Evolutionary conservation across 2,329 filamentous ascomycete genomes (phyloP).

Genomic region (Nigrograna mackinnonii): DNA sequence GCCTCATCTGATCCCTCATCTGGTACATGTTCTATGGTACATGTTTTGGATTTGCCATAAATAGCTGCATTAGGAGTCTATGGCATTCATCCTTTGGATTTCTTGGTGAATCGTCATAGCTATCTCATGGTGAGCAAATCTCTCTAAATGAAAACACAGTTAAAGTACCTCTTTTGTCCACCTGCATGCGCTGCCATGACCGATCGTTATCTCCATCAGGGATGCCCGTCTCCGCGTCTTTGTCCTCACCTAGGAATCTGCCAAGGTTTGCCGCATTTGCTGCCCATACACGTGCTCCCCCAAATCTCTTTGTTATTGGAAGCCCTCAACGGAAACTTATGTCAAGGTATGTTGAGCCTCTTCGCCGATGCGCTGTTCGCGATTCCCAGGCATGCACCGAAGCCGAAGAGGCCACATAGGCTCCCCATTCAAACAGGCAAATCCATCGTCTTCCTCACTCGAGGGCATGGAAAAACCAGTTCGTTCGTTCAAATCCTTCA

Average conservation of each 20-base stretch:
- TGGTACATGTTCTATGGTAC: too few relatives aligned
- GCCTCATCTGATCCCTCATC: too few relatives aligned
- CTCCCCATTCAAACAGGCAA: conserved; percentile 23
- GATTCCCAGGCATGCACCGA: conserved; percentile 25
- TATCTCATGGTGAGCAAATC: too few relatives aligned
- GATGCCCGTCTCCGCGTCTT: conserved; percentile 18
- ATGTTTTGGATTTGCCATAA: too few relatives aligned
- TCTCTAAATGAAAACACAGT: too few relatives aligned
- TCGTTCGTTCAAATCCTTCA: conserved; percentile 35
- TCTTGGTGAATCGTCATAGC: too few relatives aligned
- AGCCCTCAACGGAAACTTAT: conserved; percentile 28
- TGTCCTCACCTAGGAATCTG: conserved; percentile 20
- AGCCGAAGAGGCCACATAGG: conserved; percentile 20
- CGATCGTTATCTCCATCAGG: background rate
- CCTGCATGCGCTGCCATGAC: conserved; percentile 14
- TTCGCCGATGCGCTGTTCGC: conserved; percentile 16
- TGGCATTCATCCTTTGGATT: too few relatives aligned
- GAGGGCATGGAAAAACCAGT: conserved; percentile 38
- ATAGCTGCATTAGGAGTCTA: too few relatives aligned
- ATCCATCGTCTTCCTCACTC: conserved; percentile 26
- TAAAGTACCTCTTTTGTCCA: too few relatives aligned
- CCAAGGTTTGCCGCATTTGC: conserved; percentile 16
- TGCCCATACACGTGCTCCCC: conserved; percentile 22
- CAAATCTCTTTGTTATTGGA: conserved; percentile 30
- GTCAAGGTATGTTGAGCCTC: conserved; percentile 9